Conservation (phyloP, 1,284 basidiomycete species). For the Austropuccinia psidii region DNA sequence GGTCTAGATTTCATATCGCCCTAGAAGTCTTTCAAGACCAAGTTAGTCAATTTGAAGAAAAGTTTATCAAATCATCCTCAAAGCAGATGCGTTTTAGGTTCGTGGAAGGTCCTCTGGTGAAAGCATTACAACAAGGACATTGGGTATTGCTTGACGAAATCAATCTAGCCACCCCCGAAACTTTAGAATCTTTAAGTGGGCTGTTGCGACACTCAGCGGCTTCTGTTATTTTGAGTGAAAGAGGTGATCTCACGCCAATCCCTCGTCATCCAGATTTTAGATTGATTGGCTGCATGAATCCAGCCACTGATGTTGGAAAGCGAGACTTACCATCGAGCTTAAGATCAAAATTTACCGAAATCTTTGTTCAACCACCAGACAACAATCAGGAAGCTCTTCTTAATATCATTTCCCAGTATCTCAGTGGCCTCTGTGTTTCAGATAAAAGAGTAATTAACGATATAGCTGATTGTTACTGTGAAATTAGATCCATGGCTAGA, state of each 20-base stretch:
- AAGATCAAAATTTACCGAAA: conserved; percentile 85
- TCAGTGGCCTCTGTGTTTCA: conserved; percentile 70
- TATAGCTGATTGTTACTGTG: conserved; percentile 80
- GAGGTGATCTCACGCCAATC: conserved; percentile 82
- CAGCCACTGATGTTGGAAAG: conserved; percentile 97
- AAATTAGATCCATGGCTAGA: conserved; percentile 71
- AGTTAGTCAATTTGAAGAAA: conserved; percentile 72
- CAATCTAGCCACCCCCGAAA: conserved; percentile 89
- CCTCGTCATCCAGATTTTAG: conserved; percentile 90
- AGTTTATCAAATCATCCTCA: conserved; percentile 67
- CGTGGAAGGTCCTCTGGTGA: conserved; percentile 91
- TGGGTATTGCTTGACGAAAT: conserved; percentile 97
- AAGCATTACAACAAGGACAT: conserved; percentile 76
- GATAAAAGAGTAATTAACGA: conserved; percentile 85
- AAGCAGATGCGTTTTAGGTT: conserved; percentile 86
- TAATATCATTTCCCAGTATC: conserved; percentile 80
- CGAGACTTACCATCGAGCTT: conserved; percentile 88
- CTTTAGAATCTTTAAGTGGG: conserved; percentile 81
- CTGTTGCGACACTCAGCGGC: conserved; percentile 75
- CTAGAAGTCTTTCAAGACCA: conserved; percentile 62
- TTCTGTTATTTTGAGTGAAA: conserved; percentile 87
- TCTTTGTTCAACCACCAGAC: conserved; percentile 89
- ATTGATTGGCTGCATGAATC: conserved; percentile 98
- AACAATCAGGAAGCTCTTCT: conserved; percentile 82
- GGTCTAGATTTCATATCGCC: conserved; percentile 59